Evolutionary conservation across 139 green algal genomes (phyloP).

Genomic region (Chlorella sp.): DNA sequence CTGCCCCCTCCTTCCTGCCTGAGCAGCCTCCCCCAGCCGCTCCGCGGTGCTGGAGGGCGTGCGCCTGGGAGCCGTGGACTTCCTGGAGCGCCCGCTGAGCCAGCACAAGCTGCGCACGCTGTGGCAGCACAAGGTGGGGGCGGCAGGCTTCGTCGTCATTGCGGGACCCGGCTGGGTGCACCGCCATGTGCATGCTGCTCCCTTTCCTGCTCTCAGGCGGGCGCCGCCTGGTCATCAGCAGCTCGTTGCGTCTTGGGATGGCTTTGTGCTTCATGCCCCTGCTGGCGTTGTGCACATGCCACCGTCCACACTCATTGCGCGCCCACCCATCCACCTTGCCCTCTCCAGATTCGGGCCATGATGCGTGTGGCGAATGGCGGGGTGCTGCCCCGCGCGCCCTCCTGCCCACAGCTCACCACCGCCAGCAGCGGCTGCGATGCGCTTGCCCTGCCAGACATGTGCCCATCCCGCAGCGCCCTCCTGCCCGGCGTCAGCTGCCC

Average conservation of each 20-base stretch:
- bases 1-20: not conserved
- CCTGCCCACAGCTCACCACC: not conserved
- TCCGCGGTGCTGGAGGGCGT: slow-evolving; percentile 1
- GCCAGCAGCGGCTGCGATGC: not conserved
- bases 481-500: slow-evolving; percentile 16
- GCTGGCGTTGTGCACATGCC: too few relatives aligned
- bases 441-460: too few relatives aligned
- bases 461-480: not conserved
- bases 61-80: slow-evolving; percentile 14
- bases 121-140: slow-evolving; percentile 30
- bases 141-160: too few relatives aligned
- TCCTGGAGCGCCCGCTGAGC: slow-evolving; percentile 7
- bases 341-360: slow-evolving; percentile 2
- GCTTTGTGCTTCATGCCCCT: too few relatives aligned
- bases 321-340: not conserved
- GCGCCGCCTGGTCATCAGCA: too few relatives aligned
- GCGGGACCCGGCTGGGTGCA: too few relatives aligned
- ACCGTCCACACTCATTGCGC: too few relatives aligned
- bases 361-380: slow-evolving; percentile 19
- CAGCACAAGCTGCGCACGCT: slow-evolving; percentile 8
- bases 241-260: not conserved
- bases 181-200: too few relatives aligned
- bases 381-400: slow-evolving; percentile 9
- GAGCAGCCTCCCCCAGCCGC: not conserved
- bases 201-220: too few relatives aligned